phyloP scores from a whole-genome alignment of 225 moss, liverwort and hornwort species.

The Sphagnum contortum region DNA sequence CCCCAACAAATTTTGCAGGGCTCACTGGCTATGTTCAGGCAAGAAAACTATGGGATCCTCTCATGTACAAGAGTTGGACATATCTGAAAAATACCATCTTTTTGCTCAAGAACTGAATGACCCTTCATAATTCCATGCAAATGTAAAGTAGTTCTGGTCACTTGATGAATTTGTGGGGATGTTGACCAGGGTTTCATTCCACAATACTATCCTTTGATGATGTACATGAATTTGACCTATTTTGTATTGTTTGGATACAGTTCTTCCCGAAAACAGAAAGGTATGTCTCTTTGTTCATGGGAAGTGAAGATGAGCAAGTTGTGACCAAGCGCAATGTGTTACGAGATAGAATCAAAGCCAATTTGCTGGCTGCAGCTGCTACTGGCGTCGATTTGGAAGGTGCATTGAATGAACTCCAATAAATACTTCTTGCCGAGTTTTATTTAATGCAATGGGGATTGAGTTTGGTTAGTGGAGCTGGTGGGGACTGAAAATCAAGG shows the following conservation, averaged over 20 bases:
- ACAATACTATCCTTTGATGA: neutral
- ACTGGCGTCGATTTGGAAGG: slow-evolving; percentile 93
- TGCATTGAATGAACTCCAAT: neutral
- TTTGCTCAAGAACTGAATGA: no score
- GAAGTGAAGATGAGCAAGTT: slow-evolving; percentile 71
- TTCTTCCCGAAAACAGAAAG: slow-evolving; percentile 80
- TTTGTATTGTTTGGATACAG: slow-evolving; percentile 5
- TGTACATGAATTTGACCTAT: neutral
- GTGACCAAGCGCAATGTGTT: slow-evolving; percentile 57
- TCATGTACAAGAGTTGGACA: no score
- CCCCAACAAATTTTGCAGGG: no score
- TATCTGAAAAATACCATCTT: no score
- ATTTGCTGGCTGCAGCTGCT: slow-evolving; percentile 79
- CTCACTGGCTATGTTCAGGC: no score
- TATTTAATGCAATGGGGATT: neutral
- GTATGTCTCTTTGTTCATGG: slow-evolving; percentile 79
- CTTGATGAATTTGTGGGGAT: neutral
- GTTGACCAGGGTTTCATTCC: neutral
- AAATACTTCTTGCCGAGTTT: neutral
- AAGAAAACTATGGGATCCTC: no score
- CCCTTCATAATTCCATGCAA: no score
- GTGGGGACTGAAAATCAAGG: no score
- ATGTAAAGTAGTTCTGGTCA: no score
- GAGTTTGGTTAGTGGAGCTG: no score
- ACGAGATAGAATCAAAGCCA: slow-evolving; percentile 77